Evolutionary conservation across 23 red algal species (phyloP), one percentile per base, ranked within the genome.

Genomic region (Gracilaria domingensis): DNA sequence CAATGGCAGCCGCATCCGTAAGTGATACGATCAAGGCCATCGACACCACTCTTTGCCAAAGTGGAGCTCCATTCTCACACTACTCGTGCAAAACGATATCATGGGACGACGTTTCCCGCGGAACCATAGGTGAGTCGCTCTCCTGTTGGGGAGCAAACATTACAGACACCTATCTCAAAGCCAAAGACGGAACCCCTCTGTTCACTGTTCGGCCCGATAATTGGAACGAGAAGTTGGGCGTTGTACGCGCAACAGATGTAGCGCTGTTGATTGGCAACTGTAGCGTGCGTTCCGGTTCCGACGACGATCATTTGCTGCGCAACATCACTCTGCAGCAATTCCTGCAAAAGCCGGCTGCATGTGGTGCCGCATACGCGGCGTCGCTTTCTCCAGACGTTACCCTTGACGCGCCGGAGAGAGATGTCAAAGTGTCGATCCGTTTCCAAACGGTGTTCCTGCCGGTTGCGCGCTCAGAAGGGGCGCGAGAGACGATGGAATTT

Each of bases 221-320:
- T 39, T 80, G 75, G 75, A 80, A 80, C 75, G 75, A 80, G 48
- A 80, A 80, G 21, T 39, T 80, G 1, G 75, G 75, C 48, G 75
- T 80, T 1, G 75, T 80, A 50, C 5, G 75, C 48, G 75, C 75
- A 54, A 45, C 33, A 80, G 75, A 80, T 80, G 48, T 80, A 13
- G 75, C 75, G 5, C 75, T 80, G 4, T 39, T 80, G 37, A 50
- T 35, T n/a, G 75, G 75, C 48, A 80, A 80, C 24, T 80, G 75
- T 54, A 39, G 58, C 30, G 12, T 58, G 7, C 8, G 13, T 14
- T 18, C 51, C 18, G 11, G 9, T 55, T 1, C 4, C 8, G 23
- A 80, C 12, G 21, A 18, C 1, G 8, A 5, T 40, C 37, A 8
- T 72, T 37, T 20, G 1, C n/a, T 80, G 21, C 37, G 48, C 7